Percentiles rank a stretch among this genome's conserved stretches.
Evolutionary conservation across 2,329 filamentous ascomycete species (phyloP).

Genomic region (Microcera coccophila): DNA sequence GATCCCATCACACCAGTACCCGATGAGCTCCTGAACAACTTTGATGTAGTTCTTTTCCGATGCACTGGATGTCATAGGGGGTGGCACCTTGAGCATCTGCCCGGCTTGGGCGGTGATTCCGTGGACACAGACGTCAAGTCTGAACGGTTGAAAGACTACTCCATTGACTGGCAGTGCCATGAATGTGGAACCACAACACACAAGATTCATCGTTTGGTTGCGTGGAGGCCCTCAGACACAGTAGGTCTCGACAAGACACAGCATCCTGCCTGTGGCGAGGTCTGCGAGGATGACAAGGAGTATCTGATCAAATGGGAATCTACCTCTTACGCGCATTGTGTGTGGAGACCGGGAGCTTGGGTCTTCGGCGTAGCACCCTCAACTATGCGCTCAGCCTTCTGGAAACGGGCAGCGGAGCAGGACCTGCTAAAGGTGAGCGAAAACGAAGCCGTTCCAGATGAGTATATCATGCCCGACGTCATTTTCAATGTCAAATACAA

Average conservation of each 20-base stretch:
- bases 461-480: slow-evolving; percentile 81
- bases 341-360: slow-evolving; percentile 89
- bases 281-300: slow-evolving; percentile 66
- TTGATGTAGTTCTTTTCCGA: slow-evolving; percentile 74
- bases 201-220: slow-evolving; percentile 75
- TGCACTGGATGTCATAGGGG: slow-evolving; percentile 72
- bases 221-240: slow-evolving; percentile 68
- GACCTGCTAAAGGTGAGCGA: slow-evolving; percentile 61
- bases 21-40: slow-evolving; percentile 65
- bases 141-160: slow-evolving; percentile 68
- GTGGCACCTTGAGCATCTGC: slow-evolving; percentile 82
- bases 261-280: slow-evolving; percentile 41
- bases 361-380: slow-evolving; percentile 65
- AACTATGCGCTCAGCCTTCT: slow-evolving; percentile 70
- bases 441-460: slow-evolving; percentile 80
- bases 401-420: slow-evolving; percentile 61
- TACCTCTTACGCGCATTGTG: slow-evolving; percentile 74
- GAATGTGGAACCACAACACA: slow-evolving; percentile 63
- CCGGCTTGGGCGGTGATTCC: slow-evolving; percentile 39
- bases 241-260: slow-evolving; percentile 4
- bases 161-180: slow-evolving; percentile 71
- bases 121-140: slow-evolving; percentile 31
- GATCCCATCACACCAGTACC: slow-evolving; percentile 70
- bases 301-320: slow-evolving; percentile 88
- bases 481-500: slow-evolving; percentile 71